Conservation (phyloP, 2,329 filamentous ascomycete genomes). For the Sporothrix pallida region DNA sequence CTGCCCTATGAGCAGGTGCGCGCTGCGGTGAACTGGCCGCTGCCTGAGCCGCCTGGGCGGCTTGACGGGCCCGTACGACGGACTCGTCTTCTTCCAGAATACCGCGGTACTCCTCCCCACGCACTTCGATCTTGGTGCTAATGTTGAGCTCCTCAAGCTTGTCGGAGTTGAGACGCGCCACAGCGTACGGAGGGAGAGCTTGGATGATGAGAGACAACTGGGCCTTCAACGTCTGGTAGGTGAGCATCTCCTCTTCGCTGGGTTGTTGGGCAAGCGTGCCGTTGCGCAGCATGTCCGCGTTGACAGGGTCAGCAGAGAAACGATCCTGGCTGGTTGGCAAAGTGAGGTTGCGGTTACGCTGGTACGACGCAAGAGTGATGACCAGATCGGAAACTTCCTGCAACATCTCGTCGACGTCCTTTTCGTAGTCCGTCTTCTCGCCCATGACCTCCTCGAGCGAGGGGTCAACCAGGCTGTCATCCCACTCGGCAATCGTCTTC, state of each 20-base stretch:
- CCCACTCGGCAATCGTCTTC: slow-evolving; percentile 63
- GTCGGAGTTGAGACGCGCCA: slow-evolving; percentile 84
- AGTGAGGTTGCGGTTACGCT: slow-evolving; percentile 76
- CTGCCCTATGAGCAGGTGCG: slow-evolving; percentile 41
- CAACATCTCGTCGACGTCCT: slow-evolving; percentile 71
- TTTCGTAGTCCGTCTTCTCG: slow-evolving; percentile 59
- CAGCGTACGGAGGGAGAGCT: slow-evolving; percentile 79
- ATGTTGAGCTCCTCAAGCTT: slow-evolving; percentile 83
- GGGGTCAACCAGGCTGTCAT: slow-evolving; percentile 63
- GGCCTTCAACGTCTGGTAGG: slow-evolving; percentile 75
- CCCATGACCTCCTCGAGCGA: slow-evolving; percentile 60
- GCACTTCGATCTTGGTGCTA: slow-evolving; percentile 76
- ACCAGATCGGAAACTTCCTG: slow-evolving; percentile 76
- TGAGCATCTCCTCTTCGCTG: slow-evolving; percentile 60
- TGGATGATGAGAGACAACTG: slow-evolving; percentile 77
- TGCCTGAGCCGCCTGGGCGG: slow-evolving; percentile 37
- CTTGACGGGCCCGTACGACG: slow-evolving; percentile 51
- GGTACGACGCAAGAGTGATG: slow-evolving; percentile 76
- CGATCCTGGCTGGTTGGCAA: slow-evolving; percentile 68
- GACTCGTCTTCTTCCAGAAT: slow-evolving; percentile 83
- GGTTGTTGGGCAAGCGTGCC: slow-evolving; percentile 71
- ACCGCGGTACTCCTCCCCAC: slow-evolving; percentile 74
- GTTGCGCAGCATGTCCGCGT: slow-evolving; percentile 70
- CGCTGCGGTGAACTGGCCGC: slow-evolving; percentile 44
- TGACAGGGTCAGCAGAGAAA: slow-evolving; percentile 65